Percentiles rank a stretch among this genome's conserved stretches.
phyloP scores from a whole-genome alignment of 2,329 filamentous ascomycete genomes.

The Ramularia endophylla region DNA sequence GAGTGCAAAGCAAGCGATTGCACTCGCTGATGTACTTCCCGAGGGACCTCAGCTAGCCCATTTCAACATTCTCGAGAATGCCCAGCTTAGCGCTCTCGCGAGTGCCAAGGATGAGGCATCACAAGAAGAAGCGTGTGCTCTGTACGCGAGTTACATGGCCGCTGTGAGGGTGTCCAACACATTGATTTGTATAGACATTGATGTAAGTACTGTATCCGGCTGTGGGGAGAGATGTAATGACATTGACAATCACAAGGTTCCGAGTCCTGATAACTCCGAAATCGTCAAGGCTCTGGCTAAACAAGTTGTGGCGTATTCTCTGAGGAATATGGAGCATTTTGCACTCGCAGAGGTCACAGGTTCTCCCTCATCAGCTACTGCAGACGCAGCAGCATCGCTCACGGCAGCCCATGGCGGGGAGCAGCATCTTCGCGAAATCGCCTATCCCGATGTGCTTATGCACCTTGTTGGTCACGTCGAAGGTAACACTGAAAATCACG shows the following conservation, averaged over 20 bases:
- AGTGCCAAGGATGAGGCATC: conserved; percentile 68
- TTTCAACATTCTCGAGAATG: conserved; percentile 79
- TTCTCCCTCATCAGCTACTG: conserved; percentile 29
- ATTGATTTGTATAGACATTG: conserved; percentile 85
- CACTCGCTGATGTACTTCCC: conserved; percentile 81
- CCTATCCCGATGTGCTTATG: conserved; percentile 76
- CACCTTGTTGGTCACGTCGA: conserved; percentile 74
- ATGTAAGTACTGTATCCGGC: conserved; percentile 47
- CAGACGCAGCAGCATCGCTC: conserved; percentile 41
- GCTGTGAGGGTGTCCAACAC: conserved; percentile 77
- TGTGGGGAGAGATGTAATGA: not conserved
- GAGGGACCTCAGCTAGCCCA: conserved; percentile 78
- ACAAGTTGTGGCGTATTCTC: conserved; percentile 89
- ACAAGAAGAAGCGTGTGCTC: conserved; percentile 88
- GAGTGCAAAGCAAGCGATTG: conserved; percentile 81
- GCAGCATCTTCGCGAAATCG: conserved; percentile 50
- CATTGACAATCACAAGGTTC: conserved; percentile 42
- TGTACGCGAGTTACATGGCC: conserved; percentile 87
- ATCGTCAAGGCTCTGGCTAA: conserved; percentile 87
- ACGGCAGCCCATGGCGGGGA: conserved; percentile 38
- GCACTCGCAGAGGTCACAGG: conserved; percentile 58
- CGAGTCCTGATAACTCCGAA: conserved; percentile 73
- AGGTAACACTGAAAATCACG: conserved; percentile 45
- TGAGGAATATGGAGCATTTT: conserved; percentile 81
- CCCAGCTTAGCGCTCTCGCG: conserved; percentile 62